These are phyloP conservation scores for Solanum hybrid DNA, from an alignment of 305 asterid genomes.

Conservation along the genomic window DNA sequence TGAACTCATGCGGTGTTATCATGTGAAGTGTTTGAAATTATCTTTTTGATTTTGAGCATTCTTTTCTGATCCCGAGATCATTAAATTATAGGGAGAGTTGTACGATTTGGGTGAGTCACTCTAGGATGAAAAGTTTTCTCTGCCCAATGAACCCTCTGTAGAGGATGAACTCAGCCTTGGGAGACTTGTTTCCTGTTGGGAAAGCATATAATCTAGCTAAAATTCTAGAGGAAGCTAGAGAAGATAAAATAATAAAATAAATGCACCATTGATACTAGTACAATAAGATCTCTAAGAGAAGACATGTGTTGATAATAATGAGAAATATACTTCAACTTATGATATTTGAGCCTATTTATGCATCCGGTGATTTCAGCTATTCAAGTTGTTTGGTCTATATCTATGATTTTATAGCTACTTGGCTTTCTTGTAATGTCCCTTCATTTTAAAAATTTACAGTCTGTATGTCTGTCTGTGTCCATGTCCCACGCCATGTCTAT, in stretches of 20 bases:
- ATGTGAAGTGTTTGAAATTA: constrained; percentile 17
- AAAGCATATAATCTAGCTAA: not conserved
- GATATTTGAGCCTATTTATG: not conserved
- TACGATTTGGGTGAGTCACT: constrained; percentile 22
- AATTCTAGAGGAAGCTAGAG: not conserved
- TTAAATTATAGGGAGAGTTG: constrained; percentile 8
- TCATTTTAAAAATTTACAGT: not conserved
- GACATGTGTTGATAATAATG: not conserved
- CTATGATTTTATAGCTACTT: not conserved
- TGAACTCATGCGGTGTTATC: constrained; percentile 14
- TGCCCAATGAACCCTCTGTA: constrained; percentile 28
- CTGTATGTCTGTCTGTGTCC: not conserved
- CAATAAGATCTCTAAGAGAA: not conserved
- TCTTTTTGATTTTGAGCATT: constrained; percentile 16
- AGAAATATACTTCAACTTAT: not conserved
- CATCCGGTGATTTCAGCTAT: not conserved
- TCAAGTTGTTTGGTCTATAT: not conserved
- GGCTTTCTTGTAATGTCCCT: not conserved
- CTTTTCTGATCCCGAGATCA: constrained; percentile 13
- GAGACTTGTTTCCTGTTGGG: constrained; percentile 26
- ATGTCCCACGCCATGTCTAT: not conserved
- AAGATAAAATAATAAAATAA: not conserved
- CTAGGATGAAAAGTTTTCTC: constrained; percentile 24
- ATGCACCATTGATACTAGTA: not conserved
- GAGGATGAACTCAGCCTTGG: constrained; percentile 25